phyloP scores from a whole-genome alignment of 306 rosid genomes.

The Ceratonia siliqua region DNA sequence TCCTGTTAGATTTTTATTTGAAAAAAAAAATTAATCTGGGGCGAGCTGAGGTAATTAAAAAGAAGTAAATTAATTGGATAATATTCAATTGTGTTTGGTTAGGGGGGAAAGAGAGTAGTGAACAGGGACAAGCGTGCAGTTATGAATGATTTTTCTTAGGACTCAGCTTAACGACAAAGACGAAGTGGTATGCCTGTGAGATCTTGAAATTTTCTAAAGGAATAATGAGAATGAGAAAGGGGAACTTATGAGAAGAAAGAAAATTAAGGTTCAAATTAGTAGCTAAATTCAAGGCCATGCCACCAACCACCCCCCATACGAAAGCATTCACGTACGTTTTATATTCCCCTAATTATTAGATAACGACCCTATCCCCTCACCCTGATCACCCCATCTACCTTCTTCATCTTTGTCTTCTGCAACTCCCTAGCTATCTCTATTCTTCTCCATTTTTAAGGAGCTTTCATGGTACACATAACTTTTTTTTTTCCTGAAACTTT shows the following conservation, averaged over 20 bases:
- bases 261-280: background rate
- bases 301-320: constrained; percentile 18
- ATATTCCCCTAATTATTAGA: constrained; percentile 8
- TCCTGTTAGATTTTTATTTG: no score
- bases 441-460: no score
- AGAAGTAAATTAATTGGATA: no score
- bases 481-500: no score
- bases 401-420: background rate
- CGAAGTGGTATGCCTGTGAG: constrained; percentile 26
- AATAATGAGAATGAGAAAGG: background rate
- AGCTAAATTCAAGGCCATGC: constrained; percentile 19
- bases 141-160: background rate
- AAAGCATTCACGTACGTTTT: background rate
- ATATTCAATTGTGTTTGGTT: no score
- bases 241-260: background rate
- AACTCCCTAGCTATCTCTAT: no score
- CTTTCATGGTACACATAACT: no score
- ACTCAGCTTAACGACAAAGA: constrained; percentile 31
- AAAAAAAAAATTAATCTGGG: no score
- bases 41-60: no score
- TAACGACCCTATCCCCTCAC: constrained; percentile 3
- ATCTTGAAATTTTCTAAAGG: background rate
- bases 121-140: constrained; percentile 15
- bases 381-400: background rate
- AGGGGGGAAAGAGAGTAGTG: background rate